Base-by-base conservation (phyloP, 2,329 filamentous ascomycete genomes). In the Fusarium cyanostomum region DNA sequence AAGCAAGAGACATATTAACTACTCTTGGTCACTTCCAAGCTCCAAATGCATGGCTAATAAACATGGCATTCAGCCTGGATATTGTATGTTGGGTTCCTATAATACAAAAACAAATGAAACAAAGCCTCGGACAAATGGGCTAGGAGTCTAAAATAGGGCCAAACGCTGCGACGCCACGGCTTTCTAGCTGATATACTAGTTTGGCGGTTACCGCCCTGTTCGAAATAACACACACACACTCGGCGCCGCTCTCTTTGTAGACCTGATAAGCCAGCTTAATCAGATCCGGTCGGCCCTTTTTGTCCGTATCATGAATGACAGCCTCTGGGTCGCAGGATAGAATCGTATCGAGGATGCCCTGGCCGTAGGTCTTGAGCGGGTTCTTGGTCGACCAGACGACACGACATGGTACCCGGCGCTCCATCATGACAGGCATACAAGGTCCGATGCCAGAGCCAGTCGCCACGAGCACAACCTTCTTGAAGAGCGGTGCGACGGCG, bases 211-310 rank as follows among this genome's bases (percentile, higher is more conserved):
- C 79, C 39, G 71, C 78, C 48, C 85, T 82, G 71, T 91, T 91
- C 51, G 84, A 86, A 66, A 92, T 86, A 56, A 91, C 81, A 69
- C 89, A 86, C 16, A 90, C 86, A 7, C 87, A 89, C 77, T 91
- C 88, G 0, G 86, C 73, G 8, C 78, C 75, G 62, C 81, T 84
- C 34, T 83, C 79, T 30, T 85, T 75, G 6, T 78, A 77, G 5
- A 86, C 72, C 68, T 89, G 79, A 70, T 77, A 78, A 0, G 73
- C 71, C 42, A 74, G 57, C 21, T 69, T 56, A 11, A 75, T 73
- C 38, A 80, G 67, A 38, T 90, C 82, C 3, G 85, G 80, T 5
- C 86, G 78, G 0, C 85, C 86, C 13, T 77, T 77, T 30, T 75
- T 71, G 42, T 80, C 78, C 3, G 88, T 90, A 68, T 91, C 86